Conservation (phyloP, 2,329 filamentous ascomycete species). For the Stemphylium beticola region DNA sequence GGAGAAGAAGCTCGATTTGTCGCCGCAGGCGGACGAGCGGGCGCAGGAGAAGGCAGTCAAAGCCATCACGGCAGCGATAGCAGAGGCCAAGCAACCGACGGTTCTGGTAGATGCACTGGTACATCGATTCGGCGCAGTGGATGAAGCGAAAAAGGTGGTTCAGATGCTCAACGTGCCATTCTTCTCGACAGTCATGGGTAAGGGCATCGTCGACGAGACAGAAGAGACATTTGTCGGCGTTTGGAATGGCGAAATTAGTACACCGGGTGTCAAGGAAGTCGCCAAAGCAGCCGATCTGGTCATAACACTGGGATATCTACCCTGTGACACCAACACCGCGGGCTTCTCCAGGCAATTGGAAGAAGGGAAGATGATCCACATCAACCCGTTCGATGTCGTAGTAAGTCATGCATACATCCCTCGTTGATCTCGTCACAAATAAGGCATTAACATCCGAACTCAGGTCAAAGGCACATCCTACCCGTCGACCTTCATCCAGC, state of each 20-base stretch:
- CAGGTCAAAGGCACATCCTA: conserved; percentile 42
- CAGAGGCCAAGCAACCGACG: conserved; percentile 45
- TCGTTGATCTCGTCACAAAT: background rate
- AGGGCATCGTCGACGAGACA: conserved; percentile 52
- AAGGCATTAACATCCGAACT: background rate
- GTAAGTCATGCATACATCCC: conserved; percentile 19
- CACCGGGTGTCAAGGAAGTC: conserved; percentile 46
- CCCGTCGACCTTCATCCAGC: conserved; percentile 46
- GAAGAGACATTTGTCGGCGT: conserved; percentile 50
- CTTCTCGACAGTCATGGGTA: conserved; percentile 52
- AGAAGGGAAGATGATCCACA: conserved; percentile 38
- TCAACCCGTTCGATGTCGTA: conserved; percentile 48
- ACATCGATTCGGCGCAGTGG: conserved; percentile 46
- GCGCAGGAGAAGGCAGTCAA: conserved; percentile 41
- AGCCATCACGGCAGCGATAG: conserved; percentile 43
- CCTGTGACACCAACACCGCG: conserved; percentile 53
- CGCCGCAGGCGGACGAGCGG: conserved; percentile 31
- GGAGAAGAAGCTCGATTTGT: conserved; percentile 46
- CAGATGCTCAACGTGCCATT: conserved; percentile 46
- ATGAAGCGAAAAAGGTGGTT: conserved; percentile 44
- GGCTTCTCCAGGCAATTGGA: conserved; percentile 49
- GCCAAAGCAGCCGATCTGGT: conserved; percentile 47
- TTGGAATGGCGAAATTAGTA: conserved; percentile 50
- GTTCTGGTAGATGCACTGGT: conserved; percentile 51
- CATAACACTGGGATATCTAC: conserved; percentile 49